Base-by-base conservation (phyloP, 2,329 filamentous ascomycete species). In the Beauveria medogensis region DNA sequence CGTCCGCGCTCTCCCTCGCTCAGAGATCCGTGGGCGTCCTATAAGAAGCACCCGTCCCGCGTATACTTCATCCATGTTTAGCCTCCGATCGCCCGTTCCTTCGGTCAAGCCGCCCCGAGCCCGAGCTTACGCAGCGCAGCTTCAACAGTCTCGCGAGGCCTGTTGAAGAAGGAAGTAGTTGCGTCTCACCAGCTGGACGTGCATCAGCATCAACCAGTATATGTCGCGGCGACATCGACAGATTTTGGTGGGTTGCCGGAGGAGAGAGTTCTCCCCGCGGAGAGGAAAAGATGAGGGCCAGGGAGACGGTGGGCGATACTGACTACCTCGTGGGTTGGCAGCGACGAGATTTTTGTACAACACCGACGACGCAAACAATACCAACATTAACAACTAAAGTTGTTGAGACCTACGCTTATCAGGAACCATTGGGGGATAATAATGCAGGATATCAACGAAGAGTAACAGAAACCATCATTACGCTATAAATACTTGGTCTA, bases 401-500 rank as follows among this genome's bases (percentile, higher is more conserved):
- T 10, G 5, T 37, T 14, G 34, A 37, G 10, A 37, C 12, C 34
- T 37, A 14, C 12, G 5, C 10, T 6, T 28, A 14, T 16, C 26
- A 18, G 14, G 8, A 24, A 30, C 24, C 16, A 50, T 18, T 16
- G 6, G 3, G 18, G 46, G 7, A 20, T 3, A n/a, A 48, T 22
- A 28, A 48, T 2, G 3, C 12, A 16, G 10, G 20, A 40, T 51
- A 50, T 41, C 28, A 20, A 54, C 24, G 8, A 50, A 24, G 18
- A 50, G 22, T 28, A 30, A 28, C 26, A 18, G 30, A 37, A 26
- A 46, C 41, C 18, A 28, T n/a, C 34, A 46, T 59, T 59, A 59
- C 58, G 50, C 51, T 54, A 54, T 50, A 47, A 22, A 48, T 60
- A 48, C 40, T 26, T 60, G 41, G 16, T 60, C 48, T 60, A 54